Evolutionary conservation across 768 basidiomycete species (phyloP), one percentile per base, ranked within the genome.

Genomic region (Collybiopsis confluens): DNA sequence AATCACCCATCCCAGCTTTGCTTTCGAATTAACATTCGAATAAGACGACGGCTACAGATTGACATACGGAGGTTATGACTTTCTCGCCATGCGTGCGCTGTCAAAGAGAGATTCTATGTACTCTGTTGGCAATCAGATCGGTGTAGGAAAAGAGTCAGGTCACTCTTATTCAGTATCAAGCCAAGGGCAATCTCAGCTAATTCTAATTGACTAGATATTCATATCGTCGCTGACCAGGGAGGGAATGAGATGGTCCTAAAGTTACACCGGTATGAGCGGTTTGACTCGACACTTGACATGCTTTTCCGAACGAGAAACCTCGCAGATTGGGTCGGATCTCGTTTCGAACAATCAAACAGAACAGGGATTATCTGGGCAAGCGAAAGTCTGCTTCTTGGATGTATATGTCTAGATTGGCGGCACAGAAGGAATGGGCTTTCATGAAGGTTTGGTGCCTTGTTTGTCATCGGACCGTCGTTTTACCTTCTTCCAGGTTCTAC

Each of bases 1-100:
- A 24, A 35, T 24, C 24, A 38, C 36, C 51, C 2, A 45, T 41
- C 37, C 41, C 43, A 16, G 21, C 8, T 49, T 56, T 33, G 30
- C 24, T 21, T 41, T 21, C 41, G 41, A 54, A 56, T 36, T 56
- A 56, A 49, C 40, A 49, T 54, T 20, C 49, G 40, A 49, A n/a
- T n/a, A 60, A 98, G 96, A 99, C 68, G 97, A 99, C 61, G 97
- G 97, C 15, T 98, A 96, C 68, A 82, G 97, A 40, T 67, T 99
- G 59, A 98, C 97, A 3, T 99, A 99, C 65, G 97, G 97, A 33
- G 97, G 97, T n/a, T 94, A 97, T 59, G 97, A 99, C 62, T 98
- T 85, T 66, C 79, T 99, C 23, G 92, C 97, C 21, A 90, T 98
- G 77, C 82, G 93, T 30, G 89, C 97, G 2, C 74, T 98, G 67